phyloP scores from a whole-genome alignment of 345 rosid genomes.

The Euclidium syriacum region DNA sequence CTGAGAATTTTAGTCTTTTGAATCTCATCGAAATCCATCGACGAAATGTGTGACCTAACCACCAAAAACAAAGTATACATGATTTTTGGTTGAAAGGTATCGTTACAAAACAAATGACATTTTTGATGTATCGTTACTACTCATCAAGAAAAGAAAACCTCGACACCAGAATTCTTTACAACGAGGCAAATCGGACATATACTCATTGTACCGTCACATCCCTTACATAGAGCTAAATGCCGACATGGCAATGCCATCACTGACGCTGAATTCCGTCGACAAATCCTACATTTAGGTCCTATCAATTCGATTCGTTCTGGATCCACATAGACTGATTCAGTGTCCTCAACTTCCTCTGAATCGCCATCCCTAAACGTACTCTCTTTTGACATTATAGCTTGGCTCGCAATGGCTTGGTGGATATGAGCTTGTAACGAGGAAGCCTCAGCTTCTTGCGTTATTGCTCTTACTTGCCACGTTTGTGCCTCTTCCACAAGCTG shows the following conservation, averaged over 20 bases:
- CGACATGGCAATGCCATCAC: constrained; percentile 83
- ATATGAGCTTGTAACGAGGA: constrained; percentile 64
- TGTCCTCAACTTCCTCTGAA: constrained; percentile 39
- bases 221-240: constrained; percentile 61
- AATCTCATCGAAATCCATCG: no score
- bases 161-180: constrained; percentile 48
- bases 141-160: constrained; percentile 45
- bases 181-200: constrained; percentile 68
- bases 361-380: neutral
- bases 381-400: neutral
- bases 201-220: constrained; percentile 46
- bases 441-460: constrained; percentile 62
- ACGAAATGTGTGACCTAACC: no score
- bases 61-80: no score
- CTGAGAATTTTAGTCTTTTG: no score
- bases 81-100: no score
- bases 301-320: no score
- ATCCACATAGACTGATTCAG: constrained; percentile 65
- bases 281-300: no score
- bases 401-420: constrained; percentile 47
- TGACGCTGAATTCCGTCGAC: constrained; percentile 46
- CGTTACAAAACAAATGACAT: no score
- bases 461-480: constrained; percentile 77
- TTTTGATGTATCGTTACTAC: no score
- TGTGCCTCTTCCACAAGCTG: constrained; percentile 62